Evolutionary conservation across 2,329 filamentous ascomycete species (phyloP).

Genomic region (Aspergillus intermedius): DNA sequence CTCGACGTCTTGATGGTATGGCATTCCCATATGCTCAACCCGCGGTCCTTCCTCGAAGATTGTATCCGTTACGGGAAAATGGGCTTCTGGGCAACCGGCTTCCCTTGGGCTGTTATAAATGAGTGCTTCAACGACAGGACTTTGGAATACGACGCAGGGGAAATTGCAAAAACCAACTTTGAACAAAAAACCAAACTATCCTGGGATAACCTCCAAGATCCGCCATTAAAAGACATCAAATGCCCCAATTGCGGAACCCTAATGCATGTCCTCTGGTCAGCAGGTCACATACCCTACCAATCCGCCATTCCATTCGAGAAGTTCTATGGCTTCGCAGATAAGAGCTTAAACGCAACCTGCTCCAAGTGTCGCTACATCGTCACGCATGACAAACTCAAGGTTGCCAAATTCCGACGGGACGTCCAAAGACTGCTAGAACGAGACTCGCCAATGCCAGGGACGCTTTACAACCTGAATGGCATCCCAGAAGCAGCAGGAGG

Average conservation of each 20-base stretch:
- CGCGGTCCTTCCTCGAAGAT: slow-evolving; percentile 67
- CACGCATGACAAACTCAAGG: slow-evolving; percentile 54
- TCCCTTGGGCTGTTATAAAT: slow-evolving; percentile 61
- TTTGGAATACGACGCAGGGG: slow-evolving; percentile 51
- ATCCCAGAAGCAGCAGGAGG: slow-evolving; percentile 31
- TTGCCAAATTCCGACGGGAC: slow-evolving; percentile 57
- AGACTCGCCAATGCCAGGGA: slow-evolving; percentile 59
- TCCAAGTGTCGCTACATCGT: slow-evolving; percentile 45
- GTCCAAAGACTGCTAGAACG: slow-evolving; percentile 42
- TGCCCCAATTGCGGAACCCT: slow-evolving; percentile 51
- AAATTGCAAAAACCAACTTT: slow-evolving; percentile 45
- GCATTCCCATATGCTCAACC: slow-evolving; percentile 74
- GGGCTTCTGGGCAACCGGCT: slow-evolving; percentile 53
- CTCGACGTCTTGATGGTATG: slow-evolving; percentile 72
- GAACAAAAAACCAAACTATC: slow-evolving; percentile 40
- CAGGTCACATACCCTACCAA: slow-evolving; percentile 18
- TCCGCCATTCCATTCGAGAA: slow-evolving; percentile 19
- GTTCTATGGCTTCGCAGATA: slow-evolving; percentile 31
- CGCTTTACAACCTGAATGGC: slow-evolving; percentile 54
- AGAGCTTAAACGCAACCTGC: slow-evolving; percentile 48
- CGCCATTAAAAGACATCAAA: slow-evolving; percentile 40
- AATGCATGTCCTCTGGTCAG: slow-evolving; percentile 55
- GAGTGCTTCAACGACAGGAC: slow-evolving; percentile 50
- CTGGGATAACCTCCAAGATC: slow-evolving; percentile 57
- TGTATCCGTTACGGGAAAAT: slow-evolving; percentile 54